Percentiles rank a stretch among this genome's conserved stretches.
Evolutionary conservation across 192 early-diverging fungal species (phyloP).

Genomic region (Mortierella claussenii): DNA sequence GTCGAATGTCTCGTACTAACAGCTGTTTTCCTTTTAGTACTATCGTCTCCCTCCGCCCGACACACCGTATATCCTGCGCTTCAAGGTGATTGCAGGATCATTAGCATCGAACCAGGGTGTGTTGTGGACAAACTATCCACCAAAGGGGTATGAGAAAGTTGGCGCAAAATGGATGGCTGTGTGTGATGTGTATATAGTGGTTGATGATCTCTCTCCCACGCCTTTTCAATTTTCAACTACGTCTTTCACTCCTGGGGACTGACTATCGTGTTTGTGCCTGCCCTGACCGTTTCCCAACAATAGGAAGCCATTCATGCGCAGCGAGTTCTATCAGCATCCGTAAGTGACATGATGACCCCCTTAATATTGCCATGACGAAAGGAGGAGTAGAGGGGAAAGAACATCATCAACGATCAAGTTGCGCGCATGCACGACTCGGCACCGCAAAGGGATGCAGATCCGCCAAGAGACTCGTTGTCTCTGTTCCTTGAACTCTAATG

Average conservation of each 20-base stretch:
- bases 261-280: background rate
- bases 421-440: too few relatives aligned
- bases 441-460: too few relatives aligned
- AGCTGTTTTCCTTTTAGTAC: slow-evolving; percentile 61
- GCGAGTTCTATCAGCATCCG: slow-evolving; percentile 46
- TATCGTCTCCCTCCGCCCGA: slow-evolving; percentile 78
- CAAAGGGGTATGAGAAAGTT: slow-evolving; percentile 76
- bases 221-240: too few relatives aligned
- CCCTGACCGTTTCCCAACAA: slow-evolving; percentile 2
- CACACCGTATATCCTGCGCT: slow-evolving; percentile 76
- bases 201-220: too few relatives aligned
- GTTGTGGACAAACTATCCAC: slow-evolving; percentile 91
- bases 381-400: too few relatives aligned
- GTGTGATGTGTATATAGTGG: too few relatives aligned
- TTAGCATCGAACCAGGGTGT: slow-evolving; percentile 74
- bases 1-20: background rate
- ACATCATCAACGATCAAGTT: too few relatives aligned
- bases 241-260: too few relatives aligned
- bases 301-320: slow-evolving; percentile 48
- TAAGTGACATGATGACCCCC: background rate
- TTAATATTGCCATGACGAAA: background rate
- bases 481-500: background rate
- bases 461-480: too few relatives aligned
- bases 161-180: too few relatives aligned
- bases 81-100: slow-evolving; percentile 83